phyloP scores from a whole-genome alignment of 2,329 filamentous ascomycete species.

The Trichothecium roseum region DNA sequence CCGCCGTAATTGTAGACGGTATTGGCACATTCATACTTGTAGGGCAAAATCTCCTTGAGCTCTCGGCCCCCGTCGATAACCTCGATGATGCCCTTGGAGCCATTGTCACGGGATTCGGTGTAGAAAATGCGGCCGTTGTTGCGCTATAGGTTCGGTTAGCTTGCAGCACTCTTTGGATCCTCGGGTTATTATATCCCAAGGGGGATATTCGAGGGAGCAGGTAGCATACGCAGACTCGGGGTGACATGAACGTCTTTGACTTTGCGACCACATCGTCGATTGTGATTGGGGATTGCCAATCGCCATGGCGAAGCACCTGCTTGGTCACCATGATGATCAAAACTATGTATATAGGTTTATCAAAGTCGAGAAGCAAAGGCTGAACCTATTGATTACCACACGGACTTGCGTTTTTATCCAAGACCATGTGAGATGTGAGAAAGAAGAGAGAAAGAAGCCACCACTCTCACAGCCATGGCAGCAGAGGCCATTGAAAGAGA shows the following conservation, averaged over 20 bases:
- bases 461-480: no score
- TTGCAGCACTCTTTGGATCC: no score
- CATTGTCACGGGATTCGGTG: slow-evolving; percentile 25
- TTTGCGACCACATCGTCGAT: slow-evolving; percentile 23
- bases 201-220: not conserved
- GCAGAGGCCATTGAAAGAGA: no score
- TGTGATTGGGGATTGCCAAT: slow-evolving; percentile 28
- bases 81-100: slow-evolving; percentile 33
- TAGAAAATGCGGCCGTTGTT: slow-evolving; percentile 23
- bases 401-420: no score
- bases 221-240: slow-evolving; percentile 23
- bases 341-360: no score
- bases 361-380: no score
- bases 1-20: slow-evolving; percentile 44
- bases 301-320: slow-evolving; percentile 21
- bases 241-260: slow-evolving; percentile 19
- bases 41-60: slow-evolving; percentile 29
- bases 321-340: slow-evolving; percentile 17
- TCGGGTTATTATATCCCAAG: not conserved
- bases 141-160: slow-evolving; percentile 9
- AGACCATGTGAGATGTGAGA: no score
- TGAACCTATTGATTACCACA: no score
- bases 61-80: slow-evolving; percentile 15
- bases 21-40: slow-evolving; percentile 30
- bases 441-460: no score